phyloP scores from a whole-genome alignment of 2,329 filamentous ascomycete species.

The Curvularia lunata region DNA sequence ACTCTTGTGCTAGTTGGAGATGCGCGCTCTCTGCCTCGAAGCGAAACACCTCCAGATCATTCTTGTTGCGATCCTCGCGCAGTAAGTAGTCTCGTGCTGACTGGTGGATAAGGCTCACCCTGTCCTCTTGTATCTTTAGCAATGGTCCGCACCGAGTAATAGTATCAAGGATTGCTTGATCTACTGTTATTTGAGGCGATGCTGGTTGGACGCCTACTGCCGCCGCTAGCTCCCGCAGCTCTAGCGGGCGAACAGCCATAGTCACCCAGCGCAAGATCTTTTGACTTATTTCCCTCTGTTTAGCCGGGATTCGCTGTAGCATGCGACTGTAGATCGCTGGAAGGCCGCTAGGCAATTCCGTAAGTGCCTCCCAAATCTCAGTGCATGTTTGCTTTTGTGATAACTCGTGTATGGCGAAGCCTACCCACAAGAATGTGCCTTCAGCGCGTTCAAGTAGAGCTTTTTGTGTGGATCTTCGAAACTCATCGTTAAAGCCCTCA shows the following conservation, averaged over 20 bases:
- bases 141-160: slow-evolving; percentile 21
- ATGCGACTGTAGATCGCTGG: slow-evolving; percentile 38
- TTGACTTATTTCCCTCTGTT: slow-evolving; percentile 17
- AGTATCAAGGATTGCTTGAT: neutral
- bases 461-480: slow-evolving; percentile 17
- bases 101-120: slow-evolving; percentile 38
- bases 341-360: slow-evolving; percentile 32
- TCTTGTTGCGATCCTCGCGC: slow-evolving; percentile 7
- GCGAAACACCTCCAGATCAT: slow-evolving; percentile 9
- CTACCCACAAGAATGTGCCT: slow-evolving; percentile 47
- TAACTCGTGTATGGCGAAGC: slow-evolving; percentile 30
- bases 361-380: slow-evolving; percentile 18
- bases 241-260: neutral
- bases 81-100: slow-evolving; percentile 40
- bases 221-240: neutral
- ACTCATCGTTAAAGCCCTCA: slow-evolving; percentile 11
- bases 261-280: slow-evolving; percentile 20
- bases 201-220: neutral
- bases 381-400: slow-evolving; percentile 13
- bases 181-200: neutral
- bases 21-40: slow-evolving; percentile 5
- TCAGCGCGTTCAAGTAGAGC: slow-evolving; percentile 29
- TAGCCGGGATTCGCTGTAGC: slow-evolving; percentile 29
- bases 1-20: neutral
- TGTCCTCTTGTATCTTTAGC: slow-evolving; percentile 27